phyloP scores from a whole-genome alignment of 2,329 filamentous ascomycete species.

The Nigrograna mackinnonii region DNA sequence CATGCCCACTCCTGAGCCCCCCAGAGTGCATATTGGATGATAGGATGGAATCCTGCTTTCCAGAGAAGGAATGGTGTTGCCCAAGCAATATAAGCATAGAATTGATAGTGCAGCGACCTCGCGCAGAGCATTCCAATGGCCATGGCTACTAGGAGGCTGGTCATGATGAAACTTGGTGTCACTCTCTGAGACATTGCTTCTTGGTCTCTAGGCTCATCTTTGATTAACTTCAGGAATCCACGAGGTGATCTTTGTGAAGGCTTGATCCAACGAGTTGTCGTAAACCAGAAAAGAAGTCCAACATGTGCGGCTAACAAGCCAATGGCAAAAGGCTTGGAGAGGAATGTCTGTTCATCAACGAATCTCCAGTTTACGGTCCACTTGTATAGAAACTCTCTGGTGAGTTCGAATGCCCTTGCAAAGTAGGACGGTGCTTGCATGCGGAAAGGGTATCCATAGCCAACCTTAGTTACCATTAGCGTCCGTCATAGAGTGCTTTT shows the following conservation, averaged over 20 bases:
- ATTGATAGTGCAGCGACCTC: constrained; percentile 90
- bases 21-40: constrained; percentile 72
- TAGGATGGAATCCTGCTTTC: constrained; percentile 70
- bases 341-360: constrained; percentile 79
- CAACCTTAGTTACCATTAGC: constrained; percentile 44
- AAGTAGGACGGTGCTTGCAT: constrained; percentile 73
- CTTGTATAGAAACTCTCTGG: constrained; percentile 88
- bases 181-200: constrained; percentile 60
- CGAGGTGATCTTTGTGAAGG: constrained; percentile 64
- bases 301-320: constrained; percentile 68
- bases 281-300: constrained; percentile 68
- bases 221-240: constrained; percentile 56
- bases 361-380: constrained; percentile 99
- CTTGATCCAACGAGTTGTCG: constrained; percentile 70
- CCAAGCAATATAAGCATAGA: constrained; percentile 92
- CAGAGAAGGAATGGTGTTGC: constrained; percentile 85
- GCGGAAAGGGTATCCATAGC: constrained; percentile 69
- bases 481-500: constrained; percentile 1
- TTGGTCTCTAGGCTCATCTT: constrained; percentile 55
- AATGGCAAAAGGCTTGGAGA: constrained; percentile 71
- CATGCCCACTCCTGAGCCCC: constrained; percentile 85
- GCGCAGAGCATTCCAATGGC: constrained; percentile 83
- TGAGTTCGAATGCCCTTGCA: constrained; percentile 84
- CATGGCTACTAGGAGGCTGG: constrained; percentile 75
- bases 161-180: constrained; percentile 74